Conservation (phyloP, 805 yeast species). For the Yamadazyma akitaensis region DNA sequence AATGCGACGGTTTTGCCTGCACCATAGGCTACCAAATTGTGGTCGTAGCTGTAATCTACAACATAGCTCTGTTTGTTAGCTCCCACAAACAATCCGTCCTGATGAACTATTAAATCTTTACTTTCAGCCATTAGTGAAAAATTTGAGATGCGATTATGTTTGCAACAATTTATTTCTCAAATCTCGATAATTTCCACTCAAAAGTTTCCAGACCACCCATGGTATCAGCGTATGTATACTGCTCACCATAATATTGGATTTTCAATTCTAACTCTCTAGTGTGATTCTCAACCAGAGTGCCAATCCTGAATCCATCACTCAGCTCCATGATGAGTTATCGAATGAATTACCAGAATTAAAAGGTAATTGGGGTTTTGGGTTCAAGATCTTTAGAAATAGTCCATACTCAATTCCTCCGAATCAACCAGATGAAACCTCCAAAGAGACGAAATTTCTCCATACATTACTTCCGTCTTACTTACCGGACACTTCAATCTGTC, state of each 20-base stretch:
- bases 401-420: constrained; percentile 46
- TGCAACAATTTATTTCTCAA: not conserved
- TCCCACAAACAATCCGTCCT: constrained; percentile 66
- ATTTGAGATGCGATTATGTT: constrained; percentile 4
- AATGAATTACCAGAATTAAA: constrained; percentile 60
- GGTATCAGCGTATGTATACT: constrained; percentile 38
- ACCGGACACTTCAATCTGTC: constrained; percentile 44
- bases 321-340: constrained; percentile 67
- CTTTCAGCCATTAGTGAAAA: constrained; percentile 1
- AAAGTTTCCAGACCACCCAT: constrained; percentile 12
- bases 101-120: constrained; percentile 8
- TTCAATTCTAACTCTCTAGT: constrained; percentile 17
- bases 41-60: constrained; percentile 45
- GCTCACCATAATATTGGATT: not conserved
- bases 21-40: constrained; percentile 61
- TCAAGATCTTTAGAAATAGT: constrained; percentile 67
- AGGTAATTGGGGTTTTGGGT: constrained; percentile 67
- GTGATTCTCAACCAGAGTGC: constrained; percentile 38
- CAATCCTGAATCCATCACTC: constrained; percentile 59
- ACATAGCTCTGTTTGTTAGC: constrained; percentile 66
- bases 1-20: constrained; percentile 64
- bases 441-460: constrained; percentile 46
- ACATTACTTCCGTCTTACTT: constrained; percentile 51
- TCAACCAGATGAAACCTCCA: constrained; percentile 24
- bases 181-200: not conserved